phyloP scores from a whole-genome alignment of 2,329 filamentous ascomycete genomes.

The Beauveria medogensis region DNA sequence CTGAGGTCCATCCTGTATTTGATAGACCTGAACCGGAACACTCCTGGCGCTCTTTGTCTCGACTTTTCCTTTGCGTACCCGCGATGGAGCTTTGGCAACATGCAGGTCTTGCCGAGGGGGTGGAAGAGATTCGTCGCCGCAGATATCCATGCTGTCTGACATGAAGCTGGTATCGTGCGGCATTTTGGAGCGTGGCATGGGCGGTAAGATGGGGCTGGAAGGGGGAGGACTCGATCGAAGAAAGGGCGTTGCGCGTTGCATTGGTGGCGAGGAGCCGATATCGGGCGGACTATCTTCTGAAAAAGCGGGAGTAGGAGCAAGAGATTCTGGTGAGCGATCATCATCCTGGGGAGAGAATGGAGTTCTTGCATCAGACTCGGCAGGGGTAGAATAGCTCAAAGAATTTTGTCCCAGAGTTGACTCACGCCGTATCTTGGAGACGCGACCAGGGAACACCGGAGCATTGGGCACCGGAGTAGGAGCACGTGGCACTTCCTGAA shows the following conservation, averaged over 20 bases:
- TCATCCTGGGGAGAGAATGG: conserved; percentile 41
- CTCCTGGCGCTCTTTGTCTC: conserved; percentile 28
- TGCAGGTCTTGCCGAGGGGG: conserved; percentile 25
- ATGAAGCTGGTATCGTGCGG: conserved; percentile 75
- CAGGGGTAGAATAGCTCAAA: conserved; percentile 39
- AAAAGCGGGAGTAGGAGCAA: conserved; percentile 42
- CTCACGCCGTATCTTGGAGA: conserved; percentile 47
- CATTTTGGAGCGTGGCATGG: conserved; percentile 52
- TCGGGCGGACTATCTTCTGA: conserved; percentile 66
- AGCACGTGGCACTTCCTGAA: conserved; percentile 66
- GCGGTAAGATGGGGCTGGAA: conserved; percentile 71
- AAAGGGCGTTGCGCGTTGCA: conserved; percentile 54
- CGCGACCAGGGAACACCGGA: conserved; percentile 25
- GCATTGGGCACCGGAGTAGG: conserved; percentile 65
- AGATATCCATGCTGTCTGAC: conserved; percentile 60
- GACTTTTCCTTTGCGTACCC: background rate
- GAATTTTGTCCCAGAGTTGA: conserved; percentile 49
- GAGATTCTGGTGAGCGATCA: conserved; percentile 46
- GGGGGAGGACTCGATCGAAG: conserved; percentile 54
- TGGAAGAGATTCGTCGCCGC: conserved; percentile 52
- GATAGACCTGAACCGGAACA: conserved; percentile 36
- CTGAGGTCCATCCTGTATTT: conserved; percentile 27
- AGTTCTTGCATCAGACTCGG: conserved; percentile 25
- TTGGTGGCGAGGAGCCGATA: conserved; percentile 83
- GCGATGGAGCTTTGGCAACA: background rate